Base-by-base conservation (phyloP, 768 basidiomycete species). In the Ephemerocybe angulata region DNA sequence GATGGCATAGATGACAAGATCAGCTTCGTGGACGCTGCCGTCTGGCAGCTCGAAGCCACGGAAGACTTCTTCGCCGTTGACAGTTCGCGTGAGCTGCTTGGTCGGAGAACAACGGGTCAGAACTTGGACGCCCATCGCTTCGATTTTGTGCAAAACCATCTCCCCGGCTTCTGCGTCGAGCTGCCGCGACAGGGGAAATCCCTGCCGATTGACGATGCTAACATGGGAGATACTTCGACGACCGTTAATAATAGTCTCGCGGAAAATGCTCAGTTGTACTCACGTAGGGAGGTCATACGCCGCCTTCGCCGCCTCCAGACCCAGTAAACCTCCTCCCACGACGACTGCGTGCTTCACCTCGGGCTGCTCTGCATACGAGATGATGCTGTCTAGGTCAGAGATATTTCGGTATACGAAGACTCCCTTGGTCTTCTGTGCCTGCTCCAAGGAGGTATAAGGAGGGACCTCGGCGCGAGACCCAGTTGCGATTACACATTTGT, bases 251-350 rank as follows among this genome's bases (percentile, higher is more conserved):
- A 50, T 57, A 53, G 11, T 55, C 22, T 31, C 41, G 19, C 38
- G 27, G 43, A 30, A 24, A 40, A 24, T 42, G 59, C 57, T 52
- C n/a, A n/a, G 50, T 33, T 60, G 35, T n/a, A 68, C 67, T 50
- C 58, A 63, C 56, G 68, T 62, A 33, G 67, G 69, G 55, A 87
- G 69, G 64, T 89, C 87, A 60, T 81, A 80, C 6, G 81, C 74
- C 0, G 86, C 87, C 62, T 89, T 88, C 3, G 87, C 88, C 2
- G 87, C 86, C 68, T 88, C 88, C 29, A 90, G 70, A 11, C 87
- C 88, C 17, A 88, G 77, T 11, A 90, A 66, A 8, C 87, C 87
- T 8, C 87, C 87, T 19, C 88, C 88, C 13, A 90, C 75, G 2
- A 88, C 78, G 1, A 78, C 74, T 0, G 79, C 84, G 44, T 69